Evolutionary conservation across 2,329 filamentous ascomycete species (phyloP), one percentile per base, ranked within the genome.

Genomic region (Aspergillus fischeri): DNA sequence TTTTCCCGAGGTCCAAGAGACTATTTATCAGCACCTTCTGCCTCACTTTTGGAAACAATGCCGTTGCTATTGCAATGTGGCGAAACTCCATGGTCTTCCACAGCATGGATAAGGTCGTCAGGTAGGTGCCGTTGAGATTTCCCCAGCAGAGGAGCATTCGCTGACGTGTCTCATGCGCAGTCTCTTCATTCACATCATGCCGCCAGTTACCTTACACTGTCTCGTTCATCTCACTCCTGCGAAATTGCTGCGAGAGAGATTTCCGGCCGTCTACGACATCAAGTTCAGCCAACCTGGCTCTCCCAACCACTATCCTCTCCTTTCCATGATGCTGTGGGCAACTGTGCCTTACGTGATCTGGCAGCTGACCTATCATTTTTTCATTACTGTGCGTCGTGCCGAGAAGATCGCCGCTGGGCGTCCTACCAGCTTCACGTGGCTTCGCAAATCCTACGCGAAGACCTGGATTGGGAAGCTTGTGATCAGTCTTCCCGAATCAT

Each of bases 151-250:
- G 44, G 3, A 47, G 24, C 21, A 24, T 24, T 20, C 11, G 8
- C 21, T 47, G 21, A 47, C 44, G 11, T 14, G 10, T 14, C 11
- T 47, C 11, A 6, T 29, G 9, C 1, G 8, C 60, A 88, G 86
- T 73, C 82, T 99, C n/a, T 99, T 99, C 78, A 97, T 99, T 65
- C 94, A 99, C 75, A 96, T 99, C 68, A 99, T 99, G 93, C 94
- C 94, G 1, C 96, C 92, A 63, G 93, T 90, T 5, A 91, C 92
- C 1, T 83, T 99, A 11, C 94, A 99, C 75, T 95, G 91, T 70
- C 82, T 99, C 14, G 90, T 96, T 17, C 94, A 99, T 72, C 81
- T 97, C 21, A 81, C 92, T 11, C 76, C 88, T 0, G 75, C 83
- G 1, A 84, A 86, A 24, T 73, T 83, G 45, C 89, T 95, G 68